A percentile compares a stretch with the other conserved stretches of the same genome.
Conservation (phyloP, 768 basidiomycete genomes). For the Tricholoma sp. region DNA sequence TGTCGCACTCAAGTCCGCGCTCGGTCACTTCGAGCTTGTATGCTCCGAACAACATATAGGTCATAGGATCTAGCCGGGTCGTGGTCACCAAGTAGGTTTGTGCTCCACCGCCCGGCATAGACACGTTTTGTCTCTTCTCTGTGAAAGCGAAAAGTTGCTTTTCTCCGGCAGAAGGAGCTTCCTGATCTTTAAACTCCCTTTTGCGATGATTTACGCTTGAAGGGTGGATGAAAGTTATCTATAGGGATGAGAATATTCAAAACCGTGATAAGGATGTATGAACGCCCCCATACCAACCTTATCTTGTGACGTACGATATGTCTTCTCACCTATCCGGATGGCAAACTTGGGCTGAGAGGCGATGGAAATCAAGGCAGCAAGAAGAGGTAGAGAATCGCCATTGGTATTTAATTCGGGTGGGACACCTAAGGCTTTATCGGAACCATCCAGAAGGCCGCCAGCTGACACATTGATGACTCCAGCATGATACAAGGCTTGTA, state of each 20-base stretch:
- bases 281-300: constrained; percentile 48
- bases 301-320: constrained; percentile 71
- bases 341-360: constrained; percentile 91
- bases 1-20: constrained; percentile 79
- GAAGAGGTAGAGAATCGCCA: constrained; percentile 65
- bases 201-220: constrained; percentile 81
- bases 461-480: constrained; percentile 82
- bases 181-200: constrained; percentile 30
- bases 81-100: constrained; percentile 75
- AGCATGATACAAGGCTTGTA: constrained; percentile 70
- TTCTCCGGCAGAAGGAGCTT: constrained; percentile 31
- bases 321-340: constrained; percentile 62
- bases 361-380: constrained; percentile 79
- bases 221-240: constrained; percentile 79
- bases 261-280: background rate
- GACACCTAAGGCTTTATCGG: constrained; percentile 35
- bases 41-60: constrained; percentile 88
- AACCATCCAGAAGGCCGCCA: constrained; percentile 44
- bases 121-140: constrained; percentile 80
- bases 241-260: constrained; percentile 10
- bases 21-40: constrained; percentile 66
- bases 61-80: constrained; percentile 82
- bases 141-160: constrained; percentile 78
- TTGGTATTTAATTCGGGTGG: constrained; percentile 70
- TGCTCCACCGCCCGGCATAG: constrained; percentile 36